A percentile compares a stretch with the other conserved stretches of the same genome.
Evolutionary conservation across 208 protist genomes (phyloP).

Genomic region (Crithidia mellificae): DNA sequence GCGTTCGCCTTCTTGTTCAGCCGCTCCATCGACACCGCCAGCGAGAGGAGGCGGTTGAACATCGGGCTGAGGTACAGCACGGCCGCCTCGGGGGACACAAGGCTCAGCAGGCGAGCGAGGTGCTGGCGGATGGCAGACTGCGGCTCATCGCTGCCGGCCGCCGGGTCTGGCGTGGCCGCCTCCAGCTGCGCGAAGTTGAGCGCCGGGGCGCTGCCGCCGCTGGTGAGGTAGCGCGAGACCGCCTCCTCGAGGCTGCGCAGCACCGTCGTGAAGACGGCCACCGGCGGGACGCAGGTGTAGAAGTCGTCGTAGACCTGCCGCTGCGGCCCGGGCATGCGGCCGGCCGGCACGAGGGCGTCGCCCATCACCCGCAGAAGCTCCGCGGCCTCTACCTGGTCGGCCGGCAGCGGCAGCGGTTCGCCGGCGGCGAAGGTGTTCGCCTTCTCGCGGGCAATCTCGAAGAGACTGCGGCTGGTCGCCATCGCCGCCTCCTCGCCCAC

Average conservation of each 20-base stretch:
- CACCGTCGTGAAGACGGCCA: constrained; percentile 63
- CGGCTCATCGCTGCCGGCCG: constrained; percentile 29
- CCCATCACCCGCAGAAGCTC: constrained; percentile 81
- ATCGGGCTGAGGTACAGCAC: constrained; percentile 71
- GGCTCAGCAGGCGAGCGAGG: constrained; percentile 54
- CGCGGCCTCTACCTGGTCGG: constrained; percentile 54
- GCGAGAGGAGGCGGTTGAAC: constrained; percentile 61
- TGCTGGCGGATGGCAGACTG: constrained; percentile 57
- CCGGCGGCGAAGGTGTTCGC: constrained; percentile 34
- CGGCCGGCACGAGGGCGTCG: constrained; percentile 87
- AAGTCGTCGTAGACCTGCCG: constrained; percentile 95
- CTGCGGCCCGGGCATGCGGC: constrained; percentile 85
- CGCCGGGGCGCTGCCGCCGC: constrained; percentile 28
- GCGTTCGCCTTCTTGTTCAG: constrained; percentile 47
- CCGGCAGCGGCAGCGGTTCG: constrained; percentile 43
- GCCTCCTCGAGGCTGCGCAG: constrained; percentile 77
- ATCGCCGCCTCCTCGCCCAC: constrained; percentile 92
- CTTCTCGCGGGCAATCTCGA: constrained; percentile 84
- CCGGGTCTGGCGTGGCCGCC: constrained; percentile 7
- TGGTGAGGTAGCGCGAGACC: constrained; percentile 56
- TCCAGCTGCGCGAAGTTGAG: constrained; percentile 71
- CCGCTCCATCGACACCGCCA: constrained; percentile 55
- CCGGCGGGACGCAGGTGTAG: constrained; percentile 72
- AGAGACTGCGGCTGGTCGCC: constrained; percentile 49
- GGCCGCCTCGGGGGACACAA: constrained; percentile 82